A percentile compares a stretch with the other conserved stretches of the same genome.
Conservation (phyloP, 495 filamentous ascomycete genomes). For the Neurospora intermedia region DNA sequence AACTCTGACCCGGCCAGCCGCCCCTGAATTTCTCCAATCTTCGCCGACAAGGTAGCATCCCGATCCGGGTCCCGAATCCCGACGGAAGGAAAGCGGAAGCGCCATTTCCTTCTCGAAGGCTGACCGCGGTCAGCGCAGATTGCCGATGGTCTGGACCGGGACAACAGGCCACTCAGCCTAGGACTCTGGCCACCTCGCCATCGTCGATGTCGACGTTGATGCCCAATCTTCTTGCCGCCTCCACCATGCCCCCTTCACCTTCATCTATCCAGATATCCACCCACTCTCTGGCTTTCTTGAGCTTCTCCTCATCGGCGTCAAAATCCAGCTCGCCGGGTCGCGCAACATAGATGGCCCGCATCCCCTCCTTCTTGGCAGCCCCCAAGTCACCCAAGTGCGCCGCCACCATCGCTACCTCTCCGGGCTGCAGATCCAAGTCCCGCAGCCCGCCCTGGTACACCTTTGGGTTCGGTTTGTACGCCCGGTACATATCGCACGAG, state of each 20-base stretch:
- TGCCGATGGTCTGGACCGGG: background rate
- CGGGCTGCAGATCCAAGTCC: conserved; percentile 43
- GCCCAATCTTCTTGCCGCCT: conserved; percentile 40
- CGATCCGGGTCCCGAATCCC: background rate
- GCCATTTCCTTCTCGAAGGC: background rate
- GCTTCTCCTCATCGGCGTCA: conserved; percentile 37
- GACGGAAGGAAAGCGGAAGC: background rate
- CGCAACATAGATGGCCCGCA: conserved; percentile 69
- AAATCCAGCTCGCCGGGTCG: conserved; percentile 54
- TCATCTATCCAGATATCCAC: conserved; percentile 51
- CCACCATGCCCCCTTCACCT: conserved; percentile 41
- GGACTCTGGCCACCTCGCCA: background rate
- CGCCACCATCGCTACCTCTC: conserved; percentile 67
- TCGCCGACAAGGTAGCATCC: background rate
- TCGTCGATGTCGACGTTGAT: background rate
- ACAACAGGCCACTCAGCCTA: background rate
- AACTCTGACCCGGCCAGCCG: background rate
- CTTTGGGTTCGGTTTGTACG: conserved; percentile 62
- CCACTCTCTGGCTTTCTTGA: conserved; percentile 46
- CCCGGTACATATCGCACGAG: conserved; percentile 59
- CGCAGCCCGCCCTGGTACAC: conserved; percentile 59
- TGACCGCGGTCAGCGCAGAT: background rate
- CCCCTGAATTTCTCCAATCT: background rate
- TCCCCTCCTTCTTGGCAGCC: conserved; percentile 51
- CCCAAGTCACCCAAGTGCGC: conserved; percentile 60